Evolutionary conservation across 345 rosid genomes (phyloP).

Genomic region (Microthlaspi erraticum): DNA sequence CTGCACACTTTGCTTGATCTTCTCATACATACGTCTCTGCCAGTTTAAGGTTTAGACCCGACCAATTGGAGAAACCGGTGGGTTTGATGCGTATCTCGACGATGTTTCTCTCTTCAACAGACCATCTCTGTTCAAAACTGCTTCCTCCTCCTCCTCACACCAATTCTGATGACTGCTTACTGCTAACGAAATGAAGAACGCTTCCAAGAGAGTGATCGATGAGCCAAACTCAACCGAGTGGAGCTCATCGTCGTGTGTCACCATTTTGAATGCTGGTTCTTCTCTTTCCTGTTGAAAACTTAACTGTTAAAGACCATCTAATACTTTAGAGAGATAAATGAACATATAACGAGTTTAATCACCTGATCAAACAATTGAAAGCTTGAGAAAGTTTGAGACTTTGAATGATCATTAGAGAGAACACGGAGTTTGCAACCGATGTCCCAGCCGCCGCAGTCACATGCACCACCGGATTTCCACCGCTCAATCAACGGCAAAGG

Average conservation of each 20-base stretch:
- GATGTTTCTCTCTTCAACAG: conserved; percentile 45
- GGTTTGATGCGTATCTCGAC: conserved; percentile 61
- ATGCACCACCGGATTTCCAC: conserved; percentile 77
- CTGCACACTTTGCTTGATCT: neutral
- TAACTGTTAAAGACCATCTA: neutral
- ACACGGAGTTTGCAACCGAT: conserved; percentile 73
- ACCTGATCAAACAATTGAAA: conserved; percentile 71
- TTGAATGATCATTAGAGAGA: conserved; percentile 50
- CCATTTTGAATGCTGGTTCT: conserved; percentile 61
- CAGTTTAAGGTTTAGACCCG: conserved; percentile 52
- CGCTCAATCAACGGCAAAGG: conserved; percentile 76
- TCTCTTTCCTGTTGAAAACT: conserved; percentile 37
- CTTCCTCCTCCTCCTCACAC: conserved; percentile 42
- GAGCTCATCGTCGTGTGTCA: conserved; percentile 56
- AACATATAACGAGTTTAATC: conserved; percentile 15
- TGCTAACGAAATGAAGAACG: conserved; percentile 70
- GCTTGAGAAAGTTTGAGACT: conserved; percentile 37
- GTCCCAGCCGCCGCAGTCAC: conserved; percentile 99
- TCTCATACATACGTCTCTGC: conserved; percentile 1
- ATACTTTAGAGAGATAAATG: neutral
- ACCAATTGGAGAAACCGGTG: conserved; percentile 85
- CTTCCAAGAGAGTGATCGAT: conserved; percentile 65
- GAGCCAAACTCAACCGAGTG: conserved; percentile 70
- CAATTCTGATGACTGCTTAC: conserved; percentile 51
- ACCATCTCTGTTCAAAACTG: conserved; percentile 28